Conservation (phyloP, 2,329 filamentous ascomycete genomes). For the Kalmusia sp. region DNA sequence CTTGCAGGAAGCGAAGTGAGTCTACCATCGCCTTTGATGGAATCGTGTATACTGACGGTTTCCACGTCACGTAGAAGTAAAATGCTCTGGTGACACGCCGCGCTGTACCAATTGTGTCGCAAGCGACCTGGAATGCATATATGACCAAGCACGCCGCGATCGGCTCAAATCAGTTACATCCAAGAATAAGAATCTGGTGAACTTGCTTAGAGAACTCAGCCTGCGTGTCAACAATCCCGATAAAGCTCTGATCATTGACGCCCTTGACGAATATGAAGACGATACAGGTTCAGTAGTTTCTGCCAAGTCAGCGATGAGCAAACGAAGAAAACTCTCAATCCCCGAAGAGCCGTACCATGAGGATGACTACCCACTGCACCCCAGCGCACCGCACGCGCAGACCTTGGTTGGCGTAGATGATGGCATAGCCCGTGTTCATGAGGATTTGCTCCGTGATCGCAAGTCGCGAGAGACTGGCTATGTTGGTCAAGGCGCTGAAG, state of each 20-base stretch:
- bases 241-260: slow-evolving; percentile 22
- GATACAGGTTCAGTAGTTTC: slow-evolving; percentile 15
- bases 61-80: slow-evolving; percentile 30
- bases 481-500: slow-evolving; percentile 41
- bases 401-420: slow-evolving; percentile 37
- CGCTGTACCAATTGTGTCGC: slow-evolving; percentile 25
- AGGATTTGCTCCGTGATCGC: slow-evolving; percentile 36
- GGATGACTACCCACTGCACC: neutral
- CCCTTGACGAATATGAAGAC: slow-evolving; percentile 23
- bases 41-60: neutral
- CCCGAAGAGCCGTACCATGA: neutral
- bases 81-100: slow-evolving; percentile 32
- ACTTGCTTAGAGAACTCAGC: slow-evolving; percentile 26
- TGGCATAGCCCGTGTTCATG: slow-evolving; percentile 35
- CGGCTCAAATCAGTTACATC: slow-evolving; percentile 32
- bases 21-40: neutral
- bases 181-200: slow-evolving; percentile 25
- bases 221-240: slow-evolving; percentile 20
- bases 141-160: slow-evolving; percentile 32
- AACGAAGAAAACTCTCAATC: neutral
- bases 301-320: neutral
- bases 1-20: slow-evolving; percentile 3
- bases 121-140: slow-evolving; percentile 21
- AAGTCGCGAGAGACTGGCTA: slow-evolving; percentile 42
- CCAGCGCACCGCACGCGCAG: slow-evolving; percentile 19